Base-by-base conservation (phyloP, 169 alveolate species). In the Cryptosporidium muris region DNA sequence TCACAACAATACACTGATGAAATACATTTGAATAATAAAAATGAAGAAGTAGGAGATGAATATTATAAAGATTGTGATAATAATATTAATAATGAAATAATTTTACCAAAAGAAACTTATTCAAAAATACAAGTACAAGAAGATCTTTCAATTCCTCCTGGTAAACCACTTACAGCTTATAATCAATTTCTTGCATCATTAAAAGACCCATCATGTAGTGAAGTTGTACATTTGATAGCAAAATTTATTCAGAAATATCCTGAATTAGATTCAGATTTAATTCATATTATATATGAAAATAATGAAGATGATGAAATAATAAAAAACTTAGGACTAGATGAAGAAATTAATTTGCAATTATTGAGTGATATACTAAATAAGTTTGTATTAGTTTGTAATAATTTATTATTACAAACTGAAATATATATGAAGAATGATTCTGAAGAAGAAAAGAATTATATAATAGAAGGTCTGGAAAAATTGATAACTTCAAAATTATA, bases 161-260 rank as follows among this genome's bases (percentile, higher is more conserved):
- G 64, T 48, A 89, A 89, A 62, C 66, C 88, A 16, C 56, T 89
- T 36, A 89, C 95, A 11, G 88, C 94, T 6, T 93, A 93, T 64
- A 93, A 91, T 49, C 80, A 88, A 34, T 93, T 93, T 51, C 85
- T 93, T 56, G 92, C 89, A 38, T 80, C 92, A 11, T 60, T 93
- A 62, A 93, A 93, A 88, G 92, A 93, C 65, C 82, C 89, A 36
- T 89, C 89, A 3, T 93, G 96, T 65, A 82, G 81, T 58, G 93
- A 89, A 37, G 90, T 89, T 34, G 91, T 93, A 9, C 60, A 58
- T 42, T 60, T 74, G 9, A 25, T 74, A 42, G 66, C 85, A 56
- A 56, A 60, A 42, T 74, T 74, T 58, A 58, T 74, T 16, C 85
- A 74, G 34, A 66, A 74, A 11, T 74, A 74, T 58, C 85, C 85